These are phyloP conservation scores for Acephala macrosclerotiorum DNA, from an alignment of 2,329 filamentous ascomycete genomes.

Conservation along the genomic window DNA sequence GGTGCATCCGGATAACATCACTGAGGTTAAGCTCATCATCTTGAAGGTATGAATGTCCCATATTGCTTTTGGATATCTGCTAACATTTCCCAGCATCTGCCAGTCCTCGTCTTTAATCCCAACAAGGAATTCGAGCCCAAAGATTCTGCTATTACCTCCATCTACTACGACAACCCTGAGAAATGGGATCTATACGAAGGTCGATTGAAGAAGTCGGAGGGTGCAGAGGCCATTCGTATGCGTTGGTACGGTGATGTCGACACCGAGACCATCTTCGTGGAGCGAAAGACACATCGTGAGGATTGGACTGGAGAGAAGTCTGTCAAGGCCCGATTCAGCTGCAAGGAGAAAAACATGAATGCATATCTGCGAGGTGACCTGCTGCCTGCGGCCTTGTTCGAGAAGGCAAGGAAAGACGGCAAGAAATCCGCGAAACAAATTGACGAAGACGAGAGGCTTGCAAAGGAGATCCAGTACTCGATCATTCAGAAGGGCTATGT, in stretches of 20 bases:
- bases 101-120: conserved; percentile 95
- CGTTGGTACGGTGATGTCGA: conserved; percentile 99
- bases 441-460: conserved; percentile 86
- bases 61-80: conserved; percentile 10
- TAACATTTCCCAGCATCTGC: conserved; percentile 70
- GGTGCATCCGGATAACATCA: conserved; percentile 98
- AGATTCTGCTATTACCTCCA: conserved; percentile 95
- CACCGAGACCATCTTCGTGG: conserved; percentile 92
- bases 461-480: conserved; percentile 92
- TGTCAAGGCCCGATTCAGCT: conserved; percentile 92
- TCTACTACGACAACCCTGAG: conserved; percentile 96
- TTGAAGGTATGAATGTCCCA: conserved; percentile 70
- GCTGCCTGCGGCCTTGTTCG: conserved; percentile 88
- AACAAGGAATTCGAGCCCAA: conserved; percentile 94
- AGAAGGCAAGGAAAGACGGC: conserved; percentile 93
- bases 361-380: conserved; percentile 85
- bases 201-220: conserved; percentile 95
- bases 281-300: conserved; percentile 97
- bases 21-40: conserved; percentile 96
- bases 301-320: conserved; percentile 99
- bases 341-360: conserved; percentile 98
- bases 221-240: conserved; percentile 93
- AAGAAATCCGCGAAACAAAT: conserved; percentile 95
- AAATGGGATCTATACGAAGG: conserved; percentile 95
- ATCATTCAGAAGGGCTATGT: conserved; percentile 85